Evolutionary conservation across 2,329 filamentous ascomycete genomes (phyloP).

Genomic region (Talaromyces albobiverticillius): DNA sequence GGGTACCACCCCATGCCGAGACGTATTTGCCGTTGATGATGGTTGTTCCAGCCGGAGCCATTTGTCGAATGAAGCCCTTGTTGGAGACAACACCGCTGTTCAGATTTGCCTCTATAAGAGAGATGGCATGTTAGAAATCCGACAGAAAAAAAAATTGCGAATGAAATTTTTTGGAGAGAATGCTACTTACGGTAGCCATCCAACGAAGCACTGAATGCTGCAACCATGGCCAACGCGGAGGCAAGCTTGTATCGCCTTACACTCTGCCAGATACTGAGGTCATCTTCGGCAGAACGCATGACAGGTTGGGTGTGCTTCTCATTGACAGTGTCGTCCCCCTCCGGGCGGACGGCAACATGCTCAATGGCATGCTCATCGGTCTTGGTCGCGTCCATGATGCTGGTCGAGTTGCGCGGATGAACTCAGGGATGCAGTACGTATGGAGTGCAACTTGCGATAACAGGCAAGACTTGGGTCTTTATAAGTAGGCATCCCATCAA

Average conservation of each 20-base stretch:
- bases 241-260: not conserved
- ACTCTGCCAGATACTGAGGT: not conserved
- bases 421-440: too few relatives aligned
- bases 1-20: not conserved
- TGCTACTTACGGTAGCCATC: not conserved
- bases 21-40: not conserved
- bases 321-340: not conserved
- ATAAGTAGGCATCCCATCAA: too few relatives aligned
- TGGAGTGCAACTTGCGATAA: too few relatives aligned
- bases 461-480: not conserved
- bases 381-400: not conserved
- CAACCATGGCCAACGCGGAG: not conserved
- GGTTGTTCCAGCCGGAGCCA: not conserved
- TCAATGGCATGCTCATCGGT: not conserved
- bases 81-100: not conserved
- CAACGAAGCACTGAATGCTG: not conserved
- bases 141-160: not conserved
- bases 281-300: not conserved
- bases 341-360: not conserved
- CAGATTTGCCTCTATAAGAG: not conserved
- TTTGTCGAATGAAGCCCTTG: not conserved
- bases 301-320: not conserved
- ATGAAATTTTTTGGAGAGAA: not conserved
- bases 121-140: not conserved
- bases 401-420: not conserved